A percentile compares a stretch with the other conserved stretches of the same genome.
Evolutionary conservation across 2,329 filamentous ascomycete genomes (phyloP).

Genomic region (Chrysosporium keratinophilum): DNA sequence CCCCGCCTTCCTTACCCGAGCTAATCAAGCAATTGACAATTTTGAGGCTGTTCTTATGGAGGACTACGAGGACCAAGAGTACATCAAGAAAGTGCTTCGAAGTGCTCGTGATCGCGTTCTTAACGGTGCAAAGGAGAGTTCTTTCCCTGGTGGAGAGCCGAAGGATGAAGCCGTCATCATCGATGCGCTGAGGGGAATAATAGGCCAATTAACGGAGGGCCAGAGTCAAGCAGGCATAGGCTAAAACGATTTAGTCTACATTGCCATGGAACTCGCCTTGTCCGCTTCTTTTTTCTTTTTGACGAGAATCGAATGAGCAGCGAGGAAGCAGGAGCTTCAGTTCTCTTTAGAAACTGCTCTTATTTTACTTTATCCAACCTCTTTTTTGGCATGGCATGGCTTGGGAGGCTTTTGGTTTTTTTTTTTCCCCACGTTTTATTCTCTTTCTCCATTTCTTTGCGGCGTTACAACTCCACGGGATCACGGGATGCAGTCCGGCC

Average conservation of each 20-base stretch:
- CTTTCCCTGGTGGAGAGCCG: slow-evolving; percentile 35
- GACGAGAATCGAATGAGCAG: not conserved
- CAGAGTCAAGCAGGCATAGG: slow-evolving; percentile 6
- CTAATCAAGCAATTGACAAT: slow-evolving; percentile 37
- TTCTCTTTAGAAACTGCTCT: not conserved
- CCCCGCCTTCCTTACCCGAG: slow-evolving; percentile 32
- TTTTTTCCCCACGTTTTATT: not conserved
- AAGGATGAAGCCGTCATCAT: slow-evolving; percentile 37
- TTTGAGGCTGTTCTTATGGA: slow-evolving; percentile 38
- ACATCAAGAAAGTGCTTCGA: slow-evolving; percentile 36
- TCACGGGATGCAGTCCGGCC: not conserved
- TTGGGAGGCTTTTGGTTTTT: not conserved
- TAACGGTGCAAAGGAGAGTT: slow-evolving; percentile 32
- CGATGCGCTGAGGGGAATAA: slow-evolving; percentile 32
- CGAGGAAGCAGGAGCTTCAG: not conserved
- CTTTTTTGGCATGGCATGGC: slow-evolving; percentile 3
- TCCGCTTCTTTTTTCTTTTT: not conserved
- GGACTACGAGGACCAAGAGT: slow-evolving; percentile 38
- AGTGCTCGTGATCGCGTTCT: slow-evolving; percentile 35
- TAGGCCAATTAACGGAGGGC: slow-evolving; percentile 30
- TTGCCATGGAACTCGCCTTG: not conserved
- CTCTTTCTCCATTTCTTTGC: not conserved
- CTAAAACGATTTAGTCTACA: not conserved
- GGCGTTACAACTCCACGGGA: not conserved
- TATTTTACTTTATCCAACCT: not conserved